Base-by-base conservation (phyloP, 371 early-diverging fungal genomes). In the Mucor plumbeus region DNA sequence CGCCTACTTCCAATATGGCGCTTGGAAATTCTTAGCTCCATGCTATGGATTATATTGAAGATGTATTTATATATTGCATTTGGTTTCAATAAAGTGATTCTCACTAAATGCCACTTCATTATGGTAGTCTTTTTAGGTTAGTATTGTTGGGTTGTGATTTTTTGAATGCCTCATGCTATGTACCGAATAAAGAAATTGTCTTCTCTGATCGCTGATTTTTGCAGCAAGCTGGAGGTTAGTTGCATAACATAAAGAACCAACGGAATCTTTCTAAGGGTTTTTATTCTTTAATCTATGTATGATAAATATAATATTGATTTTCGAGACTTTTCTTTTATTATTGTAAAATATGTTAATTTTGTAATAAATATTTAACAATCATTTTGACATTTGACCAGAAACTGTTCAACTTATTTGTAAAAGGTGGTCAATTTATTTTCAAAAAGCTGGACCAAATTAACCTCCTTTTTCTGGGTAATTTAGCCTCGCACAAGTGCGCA, bases 61-160 rank as follows among this genome's bases (percentile, higher is more conserved):
- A 64, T 43, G 65, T 65, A 59, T 65, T 50, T 65, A 48, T 65
- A 65, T 65, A 63, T 55, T 54, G 38, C 53, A 36, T 48, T 65
- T 59, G 65, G 65, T 43, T 65, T 59, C 59, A 59, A 35, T 59
- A 59, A 65, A 36, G 65, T 50, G 65, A 65, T 65, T 50, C 65
- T 65, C 19, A 59, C 50, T 50, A 48, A 65, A 50, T 50, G 48
- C 50, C 65, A 59, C 65, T 65, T 65, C 65, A 65, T 59, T 65
- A 65, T 56, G 56, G 64, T 63, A 63, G 64, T 61, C 53, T 62
- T 62, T 62, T 36, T 62, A 50, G 50, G 53, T 48, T 59, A 59
- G 59, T 59, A 59, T 41, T 59, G 41, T 26, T 59, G 43, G 59
- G 59, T 59, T 41, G 59, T 59, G 59, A 59, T 59, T 59, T 41